phyloP scores from a whole-genome alignment of 345 rosid species.

The Populus euphratica region DNA sequence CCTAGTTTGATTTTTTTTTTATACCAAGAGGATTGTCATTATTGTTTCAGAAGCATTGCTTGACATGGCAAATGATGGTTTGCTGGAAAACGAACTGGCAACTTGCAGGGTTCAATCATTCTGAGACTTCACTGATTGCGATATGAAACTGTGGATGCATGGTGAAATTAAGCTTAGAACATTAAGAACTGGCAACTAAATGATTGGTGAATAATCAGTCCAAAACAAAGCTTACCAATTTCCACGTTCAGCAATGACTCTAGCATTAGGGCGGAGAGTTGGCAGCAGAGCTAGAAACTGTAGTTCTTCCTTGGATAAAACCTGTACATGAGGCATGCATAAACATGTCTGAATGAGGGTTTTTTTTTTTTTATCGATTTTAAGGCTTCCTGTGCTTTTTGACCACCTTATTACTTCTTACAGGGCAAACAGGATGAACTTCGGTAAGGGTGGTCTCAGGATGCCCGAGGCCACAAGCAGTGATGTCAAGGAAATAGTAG shows the following conservation, averaged over 20 bases:
- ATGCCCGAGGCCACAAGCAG: slow-evolving; percentile 93
- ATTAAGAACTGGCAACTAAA: no score
- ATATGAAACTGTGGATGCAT: no score
- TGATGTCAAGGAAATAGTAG: slow-evolving; percentile 84
- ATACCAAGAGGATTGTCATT: no score
- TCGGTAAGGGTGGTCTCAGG: slow-evolving; percentile 89
- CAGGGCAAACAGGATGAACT: slow-evolving; percentile 88
- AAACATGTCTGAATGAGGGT: not conserved
- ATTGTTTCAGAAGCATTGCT: no score
- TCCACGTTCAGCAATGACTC: slow-evolving; percentile 86
- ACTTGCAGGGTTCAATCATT: not conserved
- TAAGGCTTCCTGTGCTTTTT: not conserved
- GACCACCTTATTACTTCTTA: slow-evolving; percentile 16
- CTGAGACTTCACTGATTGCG: no score
- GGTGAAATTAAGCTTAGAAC: no score
- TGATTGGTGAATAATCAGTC: not conserved
- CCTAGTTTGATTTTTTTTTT: no score
- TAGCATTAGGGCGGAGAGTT: slow-evolving; percentile 71
- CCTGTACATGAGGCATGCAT: slow-evolving; percentile 36
- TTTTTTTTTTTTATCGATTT: not conserved
- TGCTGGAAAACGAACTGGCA: not conserved
- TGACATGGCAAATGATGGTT: not conserved
- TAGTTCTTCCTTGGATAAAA: slow-evolving; percentile 75
- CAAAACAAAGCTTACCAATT: slow-evolving; percentile 51
- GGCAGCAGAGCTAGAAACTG: slow-evolving; percentile 93